Evolutionary conservation across 345 rosid genomes (phyloP).

Genomic region (Citropsis articulata): DNA sequence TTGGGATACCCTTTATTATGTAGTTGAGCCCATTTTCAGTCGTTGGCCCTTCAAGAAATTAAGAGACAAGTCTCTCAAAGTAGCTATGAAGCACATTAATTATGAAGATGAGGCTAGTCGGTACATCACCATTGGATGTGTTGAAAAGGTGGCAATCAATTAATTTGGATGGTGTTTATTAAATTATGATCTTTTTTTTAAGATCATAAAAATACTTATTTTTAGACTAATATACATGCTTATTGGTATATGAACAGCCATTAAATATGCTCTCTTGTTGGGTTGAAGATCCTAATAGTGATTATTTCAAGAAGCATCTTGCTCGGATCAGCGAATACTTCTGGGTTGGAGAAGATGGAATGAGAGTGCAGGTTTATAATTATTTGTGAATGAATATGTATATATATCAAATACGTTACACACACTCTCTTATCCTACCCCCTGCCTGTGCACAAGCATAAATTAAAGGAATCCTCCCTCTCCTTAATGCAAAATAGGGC

Average conservation of each 20-base stretch:
- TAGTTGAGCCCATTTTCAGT: slow-evolving; percentile 38
- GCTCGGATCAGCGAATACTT: neutral
- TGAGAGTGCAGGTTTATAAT: no score
- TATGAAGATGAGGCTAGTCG: slow-evolving; percentile 45
- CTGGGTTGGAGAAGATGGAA: no score
- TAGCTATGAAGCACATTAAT: slow-evolving; percentile 34
- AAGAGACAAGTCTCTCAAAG: slow-evolving; percentile 33
- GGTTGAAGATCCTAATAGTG: slow-evolving; percentile 41
- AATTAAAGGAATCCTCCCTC: no score
- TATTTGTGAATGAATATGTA: no score
- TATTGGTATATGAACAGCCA: slow-evolving; percentile 6
- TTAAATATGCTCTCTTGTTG: slow-evolving; percentile 66
- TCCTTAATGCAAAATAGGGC: no score
- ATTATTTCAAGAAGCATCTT: neutral
- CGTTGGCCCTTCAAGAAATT: slow-evolving; percentile 43
- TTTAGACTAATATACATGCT: no score
- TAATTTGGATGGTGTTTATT: no score
- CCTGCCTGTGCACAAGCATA: no score
- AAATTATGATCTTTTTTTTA: no score
- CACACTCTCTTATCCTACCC: no score
- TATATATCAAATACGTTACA: no score
- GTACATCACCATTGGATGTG: slow-evolving; percentile 42
- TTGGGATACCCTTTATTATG: slow-evolving; percentile 36
- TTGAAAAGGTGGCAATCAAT: slow-evolving; percentile 30
- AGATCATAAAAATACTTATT: no score